A percentile compares a stretch with the other conserved stretches of the same genome.
These are phyloP conservation scores for Medicago truncatula DNA, from an alignment of 306 rosid species.

Conservation along the genomic window DNA sequence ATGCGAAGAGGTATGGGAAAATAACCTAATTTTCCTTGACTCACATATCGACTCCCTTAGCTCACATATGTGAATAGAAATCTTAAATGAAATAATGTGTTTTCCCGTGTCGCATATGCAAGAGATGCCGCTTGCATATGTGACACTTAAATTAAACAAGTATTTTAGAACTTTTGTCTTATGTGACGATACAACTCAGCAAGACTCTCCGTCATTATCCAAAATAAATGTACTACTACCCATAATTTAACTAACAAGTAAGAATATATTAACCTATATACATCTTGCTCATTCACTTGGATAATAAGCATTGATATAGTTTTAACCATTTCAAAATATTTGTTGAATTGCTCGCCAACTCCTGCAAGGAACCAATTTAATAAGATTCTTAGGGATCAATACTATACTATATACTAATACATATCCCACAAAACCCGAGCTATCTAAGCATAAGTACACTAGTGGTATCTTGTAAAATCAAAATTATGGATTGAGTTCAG, in stretches of 20 bases:
- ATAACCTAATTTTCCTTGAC: too few species aligned
- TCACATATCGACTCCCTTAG: too few species aligned
- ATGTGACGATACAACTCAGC: too few species aligned
- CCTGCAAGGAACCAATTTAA: constrained; percentile 27
- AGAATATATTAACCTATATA: background rate
- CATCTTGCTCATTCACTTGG: background rate
- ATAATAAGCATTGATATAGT: constrained; percentile 21
- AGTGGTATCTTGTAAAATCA: constrained; percentile 37
- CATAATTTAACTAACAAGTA: background rate
- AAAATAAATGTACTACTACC: background rate
- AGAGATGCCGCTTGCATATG: too few species aligned
- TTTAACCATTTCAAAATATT: background rate
- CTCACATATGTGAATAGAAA: too few species aligned
- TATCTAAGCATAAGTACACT: constrained; percentile 19
- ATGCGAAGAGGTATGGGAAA: too few species aligned
- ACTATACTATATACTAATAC: background rate
- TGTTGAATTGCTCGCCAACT: constrained; percentile 21
- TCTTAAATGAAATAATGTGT: too few species aligned
- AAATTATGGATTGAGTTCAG: constrained; percentile 48
- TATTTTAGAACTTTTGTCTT: too few species aligned
- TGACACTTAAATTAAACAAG: too few species aligned
- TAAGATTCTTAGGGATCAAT: constrained; percentile 40
- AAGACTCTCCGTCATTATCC: too few species aligned
- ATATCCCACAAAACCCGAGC: constrained; percentile 46
- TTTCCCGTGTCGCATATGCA: too few species aligned